Evolutionary conservation across 352 stramenopile species (phyloP), one percentile per base, ranked within the genome.

Genomic region (Phytophthora idaei): DNA sequence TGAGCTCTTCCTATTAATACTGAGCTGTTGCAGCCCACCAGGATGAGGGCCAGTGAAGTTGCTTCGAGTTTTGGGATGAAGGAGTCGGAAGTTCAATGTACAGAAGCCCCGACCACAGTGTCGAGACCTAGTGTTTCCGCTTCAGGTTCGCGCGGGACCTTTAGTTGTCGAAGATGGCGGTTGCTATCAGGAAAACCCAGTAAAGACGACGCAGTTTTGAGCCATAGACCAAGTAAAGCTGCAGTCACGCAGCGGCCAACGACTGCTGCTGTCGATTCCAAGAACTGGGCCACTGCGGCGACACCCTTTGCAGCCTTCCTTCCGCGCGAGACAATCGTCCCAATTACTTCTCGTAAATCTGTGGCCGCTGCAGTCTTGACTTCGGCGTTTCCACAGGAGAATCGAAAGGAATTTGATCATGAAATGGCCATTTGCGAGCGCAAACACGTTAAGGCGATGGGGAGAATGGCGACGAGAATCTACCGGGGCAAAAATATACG

Each of bases 81-180:
- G 37, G 57, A 76, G 48, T 60, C 48, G 0, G 47, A 70, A 39
- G 45, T 73, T 60, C 69, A 69, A 59, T 21, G 11, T 34, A 52
- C 39, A 51, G 63, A 65, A 62, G 10, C 44, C 9, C 12, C 49
- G 9, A 49, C 31, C 1, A 25, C 14, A 32, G 50, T 42, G 15
- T 62, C 45, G 28, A 68, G 51, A 52, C 55, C 49, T 15, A 61
- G 41, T 53, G 57, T 34, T 2, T 67, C 65, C 5, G 60, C 69
- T 61, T 71, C 64, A 54, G 31, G 48, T 55, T 66, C 64, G n/a
- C 53, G 64, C 17, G 53, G 61, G 10, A 41, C 50, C 25, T 83
- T 87, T 58, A 85, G 76, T 57, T 83, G 76, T 68, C 74, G 74
- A 52, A 67, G 78, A 7, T 85, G 76, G 76, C 65, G 71, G 2